Evolutionary conservation across 2,329 filamentous ascomycete genomes (phyloP), one percentile per base, ranked within the genome.

Genomic region (Ambrosiella cleistominuta): DNA sequence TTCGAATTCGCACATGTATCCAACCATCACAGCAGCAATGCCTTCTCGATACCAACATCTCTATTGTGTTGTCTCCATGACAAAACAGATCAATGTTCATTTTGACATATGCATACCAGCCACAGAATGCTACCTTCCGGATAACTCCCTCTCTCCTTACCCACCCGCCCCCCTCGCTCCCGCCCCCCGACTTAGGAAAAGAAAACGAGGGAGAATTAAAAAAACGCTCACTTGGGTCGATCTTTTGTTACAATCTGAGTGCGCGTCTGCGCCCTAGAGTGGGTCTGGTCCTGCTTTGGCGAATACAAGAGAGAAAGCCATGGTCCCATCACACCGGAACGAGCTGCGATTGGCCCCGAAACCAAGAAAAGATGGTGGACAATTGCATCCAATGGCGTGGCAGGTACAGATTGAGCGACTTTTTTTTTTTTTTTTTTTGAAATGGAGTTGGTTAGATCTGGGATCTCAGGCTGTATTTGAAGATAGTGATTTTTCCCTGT

Each of bases 201-300:
- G n/a, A 42, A 42, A 3, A 42, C 11, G n/a, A 42, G 40, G n/a
- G n/a, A 42, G 40, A 47, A 13, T 3, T 19, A 47, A 17, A 47
- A 8, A 17, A 13, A 47, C n/a, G 44, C 7, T 47, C n/a, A 47
- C 44, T 47, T 47, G n/a, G 44, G 19, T 27, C 19, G n/a, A 47
- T 47, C 44, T 47, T 17, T 47, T 47, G n/a, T 17, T 11, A 15
- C n/a, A 47, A 47, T 47, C 19, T 47, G n/a, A 11, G 19, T 47
- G 44, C 7, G 8, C 44, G 19, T 17, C n/a, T 47, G 44, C 44
- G 8, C 19, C 12, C 4, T 47, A 15, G 11, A 27, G 27, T 27
- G 44, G 5, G n/a, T 11, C 44, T 47, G 39, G 36, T 50, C 52
- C 42, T 59, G 53, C 53, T 55, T 56, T 59, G 40, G 57, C 52